These are phyloP conservation scores for Apiospora marii DNA, from an alignment of 2,329 filamentous ascomycete species.

Conservation along the genomic window DNA sequence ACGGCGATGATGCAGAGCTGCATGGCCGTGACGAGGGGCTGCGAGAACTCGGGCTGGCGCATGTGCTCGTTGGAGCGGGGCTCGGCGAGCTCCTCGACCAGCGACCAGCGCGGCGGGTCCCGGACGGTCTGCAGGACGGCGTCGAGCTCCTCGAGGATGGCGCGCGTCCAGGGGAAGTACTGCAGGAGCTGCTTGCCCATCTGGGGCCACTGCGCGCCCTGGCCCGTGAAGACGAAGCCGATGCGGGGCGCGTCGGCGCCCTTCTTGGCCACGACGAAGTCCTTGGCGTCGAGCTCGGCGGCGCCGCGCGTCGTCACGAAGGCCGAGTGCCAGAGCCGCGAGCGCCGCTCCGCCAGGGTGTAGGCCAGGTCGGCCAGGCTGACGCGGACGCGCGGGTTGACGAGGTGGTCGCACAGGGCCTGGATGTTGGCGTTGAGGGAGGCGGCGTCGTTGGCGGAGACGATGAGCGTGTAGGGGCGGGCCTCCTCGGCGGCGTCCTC, in stretches of 20 bases:
- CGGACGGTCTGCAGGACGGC: too few relatives aligned
- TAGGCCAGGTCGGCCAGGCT: constrained; percentile 38
- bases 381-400: constrained; percentile 37
- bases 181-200: constrained; percentile 31
- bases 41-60: constrained; percentile 34
- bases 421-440: constrained; percentile 36
- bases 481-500: neutral
- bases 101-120: too few relatives aligned
- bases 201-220: constrained; percentile 37
- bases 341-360: constrained; percentile 39
- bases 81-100: constrained; percentile 14
- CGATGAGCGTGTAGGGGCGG: neutral
- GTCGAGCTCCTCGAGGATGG: too few relatives aligned
- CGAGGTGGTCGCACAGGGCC: constrained; percentile 35
- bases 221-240: constrained; percentile 36
- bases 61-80: constrained; percentile 27
- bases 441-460: constrained; percentile 38
- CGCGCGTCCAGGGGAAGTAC: too few relatives aligned
- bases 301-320: constrained; percentile 32
- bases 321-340: constrained; percentile 32
- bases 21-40: constrained; percentile 30
- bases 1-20: too few relatives aligned
- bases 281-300: constrained; percentile 14
- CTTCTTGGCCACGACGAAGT: neutral
- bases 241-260: neutral